Evolutionary conservation across 805 yeast species (phyloP).

Genomic region (Ogataea angusta): DNA sequence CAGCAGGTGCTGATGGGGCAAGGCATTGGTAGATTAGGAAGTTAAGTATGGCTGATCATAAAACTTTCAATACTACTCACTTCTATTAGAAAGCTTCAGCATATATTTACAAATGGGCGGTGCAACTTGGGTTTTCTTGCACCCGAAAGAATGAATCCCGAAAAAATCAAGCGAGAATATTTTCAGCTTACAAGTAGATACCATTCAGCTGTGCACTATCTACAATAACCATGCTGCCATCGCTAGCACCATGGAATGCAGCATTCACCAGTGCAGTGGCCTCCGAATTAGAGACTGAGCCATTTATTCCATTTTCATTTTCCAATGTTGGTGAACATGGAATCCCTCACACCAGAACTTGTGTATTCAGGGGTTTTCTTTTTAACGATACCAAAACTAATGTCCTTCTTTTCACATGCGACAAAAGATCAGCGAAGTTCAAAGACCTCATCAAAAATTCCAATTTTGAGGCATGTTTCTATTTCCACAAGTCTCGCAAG

Average conservation of each 20-base stretch:
- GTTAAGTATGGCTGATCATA: not conserved
- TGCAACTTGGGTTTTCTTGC: not conserved
- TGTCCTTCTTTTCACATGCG: slow-evolving; percentile 67
- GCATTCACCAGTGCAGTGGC: slow-evolving; percentile 52
- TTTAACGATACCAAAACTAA: slow-evolving; percentile 67
- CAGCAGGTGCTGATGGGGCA: slow-evolving; percentile 85
- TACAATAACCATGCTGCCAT: slow-evolving; percentile 16
- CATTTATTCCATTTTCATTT: slow-evolving; percentile 61
- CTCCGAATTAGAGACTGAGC: slow-evolving; percentile 41
- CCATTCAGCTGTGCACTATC: not conserved
- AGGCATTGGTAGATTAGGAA: slow-evolving; percentile 48
- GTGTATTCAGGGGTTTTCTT: slow-evolving; percentile 70
- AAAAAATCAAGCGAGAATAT: slow-evolving; percentile 1
- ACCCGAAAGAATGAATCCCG: not conserved
- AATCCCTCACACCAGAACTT: slow-evolving; percentile 63
- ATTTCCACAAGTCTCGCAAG: slow-evolving; percentile 56
- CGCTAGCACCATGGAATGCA: slow-evolving; percentile 77
- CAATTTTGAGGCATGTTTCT: slow-evolving; percentile 72
- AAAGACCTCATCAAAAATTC: slow-evolving; percentile 49
- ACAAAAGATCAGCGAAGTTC: slow-evolving; percentile 63
- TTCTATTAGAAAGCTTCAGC: too few species aligned
- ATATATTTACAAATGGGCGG: not conserved
- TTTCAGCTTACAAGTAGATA: not conserved
- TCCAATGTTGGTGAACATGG: slow-evolving; percentile 59
- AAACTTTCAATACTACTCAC: too few species aligned